Evolutionary conservation across 306 rosid genomes (phyloP).

Genomic region (Acmispon strigosus): DNA sequence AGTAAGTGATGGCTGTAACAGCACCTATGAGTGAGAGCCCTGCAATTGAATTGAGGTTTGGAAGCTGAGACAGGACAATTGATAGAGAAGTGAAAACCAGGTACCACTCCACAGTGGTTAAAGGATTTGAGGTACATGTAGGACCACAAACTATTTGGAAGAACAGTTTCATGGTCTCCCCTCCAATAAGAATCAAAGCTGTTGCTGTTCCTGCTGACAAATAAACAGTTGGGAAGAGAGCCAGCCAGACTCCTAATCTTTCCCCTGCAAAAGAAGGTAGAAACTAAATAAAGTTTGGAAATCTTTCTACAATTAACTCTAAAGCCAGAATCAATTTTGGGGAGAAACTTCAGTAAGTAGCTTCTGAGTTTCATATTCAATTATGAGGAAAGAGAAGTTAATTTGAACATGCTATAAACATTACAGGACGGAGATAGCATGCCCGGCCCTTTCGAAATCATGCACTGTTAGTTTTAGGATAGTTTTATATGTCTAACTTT

Average conservation of each 20-base stretch:
- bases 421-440: neutral
- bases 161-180: constrained; percentile 97
- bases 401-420: neutral
- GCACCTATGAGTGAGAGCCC: constrained; percentile 96
- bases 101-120: constrained; percentile 97
- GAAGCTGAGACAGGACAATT: constrained; percentile 94
- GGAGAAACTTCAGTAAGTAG: no score
- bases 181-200: constrained; percentile 94
- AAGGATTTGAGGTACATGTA: constrained; percentile 75
- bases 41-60: constrained; percentile 95
- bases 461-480: constrained; percentile 7
- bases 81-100: constrained; percentile 90
- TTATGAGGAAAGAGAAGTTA: no score
- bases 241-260: constrained; percentile 96
- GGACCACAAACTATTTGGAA: constrained; percentile 96
- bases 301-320: no score
- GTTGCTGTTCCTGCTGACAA: constrained; percentile 99
- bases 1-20: constrained; percentile 93
- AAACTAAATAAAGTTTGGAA: neutral
- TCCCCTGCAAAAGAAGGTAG: constrained; percentile 56
- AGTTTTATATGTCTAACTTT: neutral
- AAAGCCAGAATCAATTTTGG: no score
- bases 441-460: neutral
- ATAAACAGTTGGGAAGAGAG: constrained; percentile 90
- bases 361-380: no score